Evolutionary conservation across 2,329 filamentous ascomycete species (phyloP), one percentile per base, ranked within the genome.

Genomic region (Pseudogymnoascus pannorum): DNA sequence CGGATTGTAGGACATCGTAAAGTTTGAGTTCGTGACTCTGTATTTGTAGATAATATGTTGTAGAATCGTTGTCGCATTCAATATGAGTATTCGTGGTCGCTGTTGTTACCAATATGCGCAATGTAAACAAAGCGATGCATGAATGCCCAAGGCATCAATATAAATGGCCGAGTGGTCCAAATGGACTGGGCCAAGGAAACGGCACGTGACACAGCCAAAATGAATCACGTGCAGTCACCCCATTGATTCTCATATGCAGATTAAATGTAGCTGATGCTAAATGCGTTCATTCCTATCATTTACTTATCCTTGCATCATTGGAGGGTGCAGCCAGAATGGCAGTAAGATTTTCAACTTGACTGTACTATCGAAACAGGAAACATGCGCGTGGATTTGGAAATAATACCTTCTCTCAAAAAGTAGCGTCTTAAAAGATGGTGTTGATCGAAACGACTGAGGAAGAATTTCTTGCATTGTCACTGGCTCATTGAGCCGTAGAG

Each of bases 1-100:
- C 60, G 75, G 71, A 68, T 78, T 79, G 69, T 80, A 81, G 31
- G 79, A 75, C 78, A 81, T 81, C 9, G 24, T 66, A 59, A 60
- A 12, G 16, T 33, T 59, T 38, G 4, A 51, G 29, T 16, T 22
- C 14, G 44, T 22, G 22, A 51, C 14, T 29, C 44, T 51, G 44
- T 51, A 16, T 29, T 6, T 51, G 22, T 51, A 29, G 22, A 29
- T 51, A 26, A n/a, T 51, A 18, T 14, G 22, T 51, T 51, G 44
- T 16, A 51, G 22, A 51, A 29, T 51, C 22, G 44, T 51, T 51
- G 22, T 51, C 44, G 44, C 44, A 51, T 51, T 29, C 44, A 29
- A 51, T 51, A 51, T 51, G 44, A 51, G 42, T 51, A 51, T 51
- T 51, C 3, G 44, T 51, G 44, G 44, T 51, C 44, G 44, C 22